Evolutionary conservation across 2,329 filamentous ascomycete species (phyloP).

Genomic region (Microcyclospora tardicrescens): DNA sequence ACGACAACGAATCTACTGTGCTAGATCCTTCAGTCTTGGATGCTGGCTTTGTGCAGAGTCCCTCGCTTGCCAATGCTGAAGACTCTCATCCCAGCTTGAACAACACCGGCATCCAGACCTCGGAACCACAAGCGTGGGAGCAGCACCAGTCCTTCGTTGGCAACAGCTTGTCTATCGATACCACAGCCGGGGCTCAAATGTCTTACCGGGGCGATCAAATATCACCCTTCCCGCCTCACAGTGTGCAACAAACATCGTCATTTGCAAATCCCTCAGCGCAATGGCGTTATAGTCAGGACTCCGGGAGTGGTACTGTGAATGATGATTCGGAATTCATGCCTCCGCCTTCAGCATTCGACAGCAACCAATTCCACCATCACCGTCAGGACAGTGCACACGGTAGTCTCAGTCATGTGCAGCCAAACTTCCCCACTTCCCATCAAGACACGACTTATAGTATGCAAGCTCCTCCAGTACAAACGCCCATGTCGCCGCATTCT

Average conservation of each 20-base stretch:
- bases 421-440: constrained; percentile 25
- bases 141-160: constrained; percentile 11
- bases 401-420: constrained; percentile 28
- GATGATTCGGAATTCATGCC: constrained; percentile 53
- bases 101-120: constrained; percentile 3
- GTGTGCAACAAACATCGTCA: no score
- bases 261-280: not conserved
- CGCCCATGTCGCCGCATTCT: constrained; percentile 49
- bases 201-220: constrained; percentile 54
- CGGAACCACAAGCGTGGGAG: constrained; percentile 20
- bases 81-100: constrained; percentile 19
- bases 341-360: constrained; percentile 30
- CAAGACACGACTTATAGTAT: constrained; percentile 28
- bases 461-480: constrained; percentile 38
- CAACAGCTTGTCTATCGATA: constrained; percentile 7
- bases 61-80: constrained; percentile 16
- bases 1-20: constrained; percentile 15
- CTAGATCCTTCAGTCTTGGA: constrained; percentile 19
- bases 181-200: constrained; percentile 24
- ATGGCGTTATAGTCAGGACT: constrained; percentile 52
- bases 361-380: constrained; percentile 11
- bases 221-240: constrained; percentile 25
- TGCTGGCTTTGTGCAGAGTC: constrained; percentile 22
- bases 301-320: constrained; percentile 56
- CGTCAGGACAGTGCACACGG: constrained; percentile 21